Base-by-base conservation (phyloP, 2,329 filamentous ascomycete genomes). In the Xylariomycetidae sp. region DNA sequence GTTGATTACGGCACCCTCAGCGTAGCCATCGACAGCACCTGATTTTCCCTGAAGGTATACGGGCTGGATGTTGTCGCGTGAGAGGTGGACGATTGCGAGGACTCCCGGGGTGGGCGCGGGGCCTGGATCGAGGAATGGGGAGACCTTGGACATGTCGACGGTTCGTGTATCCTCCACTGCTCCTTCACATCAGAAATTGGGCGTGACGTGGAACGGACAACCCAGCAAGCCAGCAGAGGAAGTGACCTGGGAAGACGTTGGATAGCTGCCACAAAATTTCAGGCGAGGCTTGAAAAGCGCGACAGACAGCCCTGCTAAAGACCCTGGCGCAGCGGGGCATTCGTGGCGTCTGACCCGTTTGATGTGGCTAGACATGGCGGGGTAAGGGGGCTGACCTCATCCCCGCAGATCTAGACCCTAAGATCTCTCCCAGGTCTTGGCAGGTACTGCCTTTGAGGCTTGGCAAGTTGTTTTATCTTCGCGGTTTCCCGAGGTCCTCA, bases 1-100 rank as follows among this genome's bases (percentile, higher is more conserved):
- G 63, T 95, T 96, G 34, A 89, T 77, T 3, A 87, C 82, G 29
- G 79, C 80, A 22, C 84, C 84, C 54, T 88, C 82, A 19, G 75
- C 74, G 50, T 88, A 88, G 38, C 83, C 84, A 52, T 80, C 74
- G 43, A 82, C 70, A 25, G 75, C 71, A 32, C 76, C 77, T 23
- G 74, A 70, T 15, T 71, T 70, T 19, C 74, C 65, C 42, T 74
- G 69, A 18, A 89, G 74, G 40, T 85, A 79, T 17, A 88, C 69
- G 6, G 90, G 87, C 24, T 88, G 71, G 43, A 89, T 78, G 41
- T 82, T 82, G 60, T 96, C 89, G 61, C 89, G 82, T 40, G 86
- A 90, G 32, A 98, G 74, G 56, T 95, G 85, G 37, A 95, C 71
- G 41, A 96, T 82, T 17, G 88, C 85, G 27, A 96, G 74, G 3